Evolutionary conservation across 768 basidiomycete species (phyloP).

Genomic region (Boletus reticuloceps): DNA sequence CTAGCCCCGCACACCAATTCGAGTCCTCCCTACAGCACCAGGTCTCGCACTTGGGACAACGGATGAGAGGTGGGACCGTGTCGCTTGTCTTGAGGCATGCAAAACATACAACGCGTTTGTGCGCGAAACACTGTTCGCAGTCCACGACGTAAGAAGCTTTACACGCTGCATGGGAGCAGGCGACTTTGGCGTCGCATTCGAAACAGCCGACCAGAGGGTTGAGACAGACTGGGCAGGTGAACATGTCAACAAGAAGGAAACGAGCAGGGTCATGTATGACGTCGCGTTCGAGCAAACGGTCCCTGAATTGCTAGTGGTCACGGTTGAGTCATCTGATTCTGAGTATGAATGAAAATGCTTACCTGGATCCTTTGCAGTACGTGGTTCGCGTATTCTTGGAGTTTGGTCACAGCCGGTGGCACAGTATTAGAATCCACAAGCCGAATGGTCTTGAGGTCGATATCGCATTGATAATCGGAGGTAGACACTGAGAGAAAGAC

Average conservation of each 20-base stretch:
- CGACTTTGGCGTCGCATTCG: slow-evolving; percentile 10
- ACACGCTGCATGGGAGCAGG: background rate
- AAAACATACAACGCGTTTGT: slow-evolving; percentile 2
- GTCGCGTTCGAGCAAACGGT: background rate
- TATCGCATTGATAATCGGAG: background rate
- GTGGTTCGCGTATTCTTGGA: slow-evolving; percentile 6
- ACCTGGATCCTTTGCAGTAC: slow-evolving; percentile 7
- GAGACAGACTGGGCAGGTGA: slow-evolving; percentile 13
- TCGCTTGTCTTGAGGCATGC: slow-evolving; percentile 2
- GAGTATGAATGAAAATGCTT: background rate
- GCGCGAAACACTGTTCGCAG: slow-evolving; percentile 2
- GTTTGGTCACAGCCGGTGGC: background rate
- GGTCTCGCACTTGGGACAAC: slow-evolving; percentile 2
- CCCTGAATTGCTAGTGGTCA: slow-evolving; percentile 9
- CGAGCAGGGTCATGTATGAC: background rate
- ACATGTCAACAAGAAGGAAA: slow-evolving; percentile 8
- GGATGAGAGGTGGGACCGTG: background rate
- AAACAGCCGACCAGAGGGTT: background rate
- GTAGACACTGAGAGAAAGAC: slow-evolving; percentile 9
- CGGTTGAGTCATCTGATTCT: background rate
- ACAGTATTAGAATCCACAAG: background rate
- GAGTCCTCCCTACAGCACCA: slow-evolving; percentile 15
- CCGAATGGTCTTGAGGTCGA: slow-evolving; percentile 5
- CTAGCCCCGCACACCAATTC: slow-evolving; percentile 14
- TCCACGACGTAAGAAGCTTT: background rate